Conservation (phyloP, 495 filamentous ascomycete species). For the Peziza echinospora region DNA sequence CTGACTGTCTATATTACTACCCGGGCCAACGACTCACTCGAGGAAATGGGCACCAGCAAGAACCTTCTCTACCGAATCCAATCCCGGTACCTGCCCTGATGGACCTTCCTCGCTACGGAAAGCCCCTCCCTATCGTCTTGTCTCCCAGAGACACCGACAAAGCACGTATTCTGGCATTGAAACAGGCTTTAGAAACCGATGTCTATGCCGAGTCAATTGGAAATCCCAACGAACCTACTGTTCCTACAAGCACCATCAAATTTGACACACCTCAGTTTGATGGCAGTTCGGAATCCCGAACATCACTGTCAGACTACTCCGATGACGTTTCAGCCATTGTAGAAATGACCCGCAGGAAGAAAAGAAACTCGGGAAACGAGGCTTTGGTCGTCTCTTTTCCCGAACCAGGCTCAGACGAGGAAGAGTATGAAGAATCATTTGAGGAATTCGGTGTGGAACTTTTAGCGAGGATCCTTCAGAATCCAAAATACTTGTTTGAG, state of each 20-base stretch:
- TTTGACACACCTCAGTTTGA: neutral
- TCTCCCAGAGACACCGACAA: neutral
- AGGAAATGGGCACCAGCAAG: neutral
- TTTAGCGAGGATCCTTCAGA: neutral
- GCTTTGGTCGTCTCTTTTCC: neutral
- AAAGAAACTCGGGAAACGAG: neutral
- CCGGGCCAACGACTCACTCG: neutral
- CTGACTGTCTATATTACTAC: neutral
- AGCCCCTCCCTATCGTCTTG: neutral
- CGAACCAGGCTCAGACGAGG: neutral
- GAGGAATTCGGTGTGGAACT: neutral
- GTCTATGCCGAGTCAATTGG: neutral
- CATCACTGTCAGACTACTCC: neutral
- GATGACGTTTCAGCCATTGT: neutral
- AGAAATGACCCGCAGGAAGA: neutral
- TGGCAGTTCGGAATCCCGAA: neutral
- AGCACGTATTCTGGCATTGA: neutral
- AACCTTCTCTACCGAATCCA: neutral
- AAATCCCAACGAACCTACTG: neutral
- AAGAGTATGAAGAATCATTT: neutral
- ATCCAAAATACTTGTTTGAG: neutral
- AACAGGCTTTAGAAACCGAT: neutral
- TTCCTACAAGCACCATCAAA: neutral
- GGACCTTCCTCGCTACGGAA: neutral
- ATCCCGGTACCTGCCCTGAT: neutral